Evolutionary conservation across 208 protist genomes (phyloP).

Genomic region (Giardia muris): DNA sequence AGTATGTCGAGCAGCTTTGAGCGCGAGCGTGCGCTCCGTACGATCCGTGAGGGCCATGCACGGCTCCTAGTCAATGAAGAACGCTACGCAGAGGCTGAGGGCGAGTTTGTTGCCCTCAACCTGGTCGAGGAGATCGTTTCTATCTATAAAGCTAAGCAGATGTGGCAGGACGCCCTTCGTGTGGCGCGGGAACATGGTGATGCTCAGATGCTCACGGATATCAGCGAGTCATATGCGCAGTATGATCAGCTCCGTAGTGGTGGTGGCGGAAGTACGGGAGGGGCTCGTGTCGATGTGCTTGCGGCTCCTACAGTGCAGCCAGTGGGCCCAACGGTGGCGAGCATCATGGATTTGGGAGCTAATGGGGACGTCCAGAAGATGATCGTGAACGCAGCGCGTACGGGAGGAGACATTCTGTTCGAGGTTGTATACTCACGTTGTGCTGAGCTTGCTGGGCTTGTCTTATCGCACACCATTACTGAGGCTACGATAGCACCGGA

Average conservation of each 20-base stretch:
- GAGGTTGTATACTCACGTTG: not conserved
- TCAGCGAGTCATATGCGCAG: not conserved
- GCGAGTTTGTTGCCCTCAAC: not conserved
- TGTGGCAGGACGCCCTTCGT: conserved; percentile 18
- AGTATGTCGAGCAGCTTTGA: not conserved
- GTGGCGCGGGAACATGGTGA: not conserved
- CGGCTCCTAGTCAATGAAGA: not conserved
- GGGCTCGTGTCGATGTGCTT: not conserved
- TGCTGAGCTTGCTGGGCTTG: not conserved
- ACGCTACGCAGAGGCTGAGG: not conserved
- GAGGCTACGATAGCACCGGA: not conserved
- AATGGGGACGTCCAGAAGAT: not conserved
- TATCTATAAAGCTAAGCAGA: not conserved
- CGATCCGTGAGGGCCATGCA: not conserved
- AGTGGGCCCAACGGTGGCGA: not conserved
- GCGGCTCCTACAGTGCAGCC: not conserved
- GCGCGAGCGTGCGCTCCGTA: not conserved
- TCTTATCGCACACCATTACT: not conserved
- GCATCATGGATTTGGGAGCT: not conserved
- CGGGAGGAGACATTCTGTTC: not conserved
- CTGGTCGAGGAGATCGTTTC: not conserved
- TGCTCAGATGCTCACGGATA: not conserved
- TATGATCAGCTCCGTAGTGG: not conserved
- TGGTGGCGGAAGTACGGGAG: not conserved
- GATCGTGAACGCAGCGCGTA: not conserved